Base-by-base conservation (phyloP, 2,329 filamentous ascomycete genomes). In the Diaporthe capsici region DNA sequence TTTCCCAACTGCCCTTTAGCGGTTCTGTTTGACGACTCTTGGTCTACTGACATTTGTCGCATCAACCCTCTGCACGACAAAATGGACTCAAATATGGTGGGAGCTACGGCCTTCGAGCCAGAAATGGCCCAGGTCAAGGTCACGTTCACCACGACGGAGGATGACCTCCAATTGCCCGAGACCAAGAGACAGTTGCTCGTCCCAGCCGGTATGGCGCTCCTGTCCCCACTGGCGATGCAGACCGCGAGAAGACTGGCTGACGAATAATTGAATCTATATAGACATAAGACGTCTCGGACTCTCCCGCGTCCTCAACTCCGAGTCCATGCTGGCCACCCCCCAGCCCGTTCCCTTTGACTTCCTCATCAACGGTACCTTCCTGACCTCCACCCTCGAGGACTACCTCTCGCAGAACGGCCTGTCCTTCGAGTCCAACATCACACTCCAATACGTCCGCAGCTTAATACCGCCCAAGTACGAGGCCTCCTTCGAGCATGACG, bases 401-500 rank as follows among this genome's bases (percentile, higher is more conserved):
- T 98, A 98, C 85, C 91, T 99, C 76, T 92, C 92, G 22, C 88
- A 92, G 77, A 94, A 97, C 81, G 96, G 96, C 68, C 92, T 98
- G 77, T 98, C 95, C 28, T 91, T 95, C 57, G 97, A 99, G 87
- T 94, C 93, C 6, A 96, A 94, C 5, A 87, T 99, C 71, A 94
- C 93, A 49, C 90, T 99, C 75, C 96, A 98, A 87, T 99, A 98
- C 85, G 95, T 98, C 49, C 93, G 95, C 80, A 97, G 95, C 78
- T 87, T 98, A 79, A 92, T 98, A 76, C 97, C 97, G 10, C 97
- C 97, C 25, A 89, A 94, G 49, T 96, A 97, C 83, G 92, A 98
- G 80, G 94, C 95, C 17, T 97, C 94, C 82, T 99, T 98, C 83
- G 93, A 98, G 86, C 96, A 99, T 84, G 96, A 99, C 82, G 97